These are phyloP conservation scores for Mycena amicta DNA, from an alignment of 768 basidiomycete genomes.

Conservation along the genomic window DNA sequence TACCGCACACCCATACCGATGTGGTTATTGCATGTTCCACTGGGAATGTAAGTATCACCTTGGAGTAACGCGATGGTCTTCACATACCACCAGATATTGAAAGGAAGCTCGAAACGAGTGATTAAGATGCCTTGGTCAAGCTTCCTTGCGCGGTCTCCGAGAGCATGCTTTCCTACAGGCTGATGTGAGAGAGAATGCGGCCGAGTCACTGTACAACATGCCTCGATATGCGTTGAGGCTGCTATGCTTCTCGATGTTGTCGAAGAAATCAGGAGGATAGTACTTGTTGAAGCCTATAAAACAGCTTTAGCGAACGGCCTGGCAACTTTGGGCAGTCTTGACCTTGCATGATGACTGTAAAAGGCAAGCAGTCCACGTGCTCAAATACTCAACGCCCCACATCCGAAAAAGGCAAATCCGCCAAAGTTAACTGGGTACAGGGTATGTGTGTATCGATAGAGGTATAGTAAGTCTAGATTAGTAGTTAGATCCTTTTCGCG, in stretches of 20 bases:
- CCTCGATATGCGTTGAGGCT: conserved; percentile 65
- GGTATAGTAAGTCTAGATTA: too few species aligned
- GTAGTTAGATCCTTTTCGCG: too few species aligned
- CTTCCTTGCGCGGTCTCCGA: conserved; percentile 92
- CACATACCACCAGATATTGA: conserved; percentile 92
- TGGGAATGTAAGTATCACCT: conserved; percentile 33
- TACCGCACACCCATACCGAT: conserved; percentile 99
- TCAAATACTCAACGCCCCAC: too few species aligned
- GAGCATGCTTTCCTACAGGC: conserved; percentile 82
- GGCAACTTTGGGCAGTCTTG: too few species aligned
- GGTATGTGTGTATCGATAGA: too few species aligned
- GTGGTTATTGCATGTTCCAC: conserved; percentile 92
- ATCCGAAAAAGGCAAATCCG: too few species aligned
- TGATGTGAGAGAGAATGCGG: conserved; percentile 9
- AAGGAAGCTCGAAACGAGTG: conserved; percentile 92
- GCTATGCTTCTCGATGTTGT: conserved; percentile 63
- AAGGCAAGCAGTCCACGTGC: too few species aligned
- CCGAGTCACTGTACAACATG: conserved; percentile 18
- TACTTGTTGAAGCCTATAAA: conserved; percentile 75
- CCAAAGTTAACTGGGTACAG: too few species aligned
- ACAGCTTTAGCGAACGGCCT: too few species aligned
- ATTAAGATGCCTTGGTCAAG: conserved; percentile 96
- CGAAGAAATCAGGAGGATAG: conserved; percentile 67
- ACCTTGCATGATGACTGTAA: conserved; percentile 13
- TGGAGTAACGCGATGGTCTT: background rate